Evolutionary conservation across 371 early-diverging fungal genomes (phyloP).

Genomic region (Synchytrium microbalum): DNA sequence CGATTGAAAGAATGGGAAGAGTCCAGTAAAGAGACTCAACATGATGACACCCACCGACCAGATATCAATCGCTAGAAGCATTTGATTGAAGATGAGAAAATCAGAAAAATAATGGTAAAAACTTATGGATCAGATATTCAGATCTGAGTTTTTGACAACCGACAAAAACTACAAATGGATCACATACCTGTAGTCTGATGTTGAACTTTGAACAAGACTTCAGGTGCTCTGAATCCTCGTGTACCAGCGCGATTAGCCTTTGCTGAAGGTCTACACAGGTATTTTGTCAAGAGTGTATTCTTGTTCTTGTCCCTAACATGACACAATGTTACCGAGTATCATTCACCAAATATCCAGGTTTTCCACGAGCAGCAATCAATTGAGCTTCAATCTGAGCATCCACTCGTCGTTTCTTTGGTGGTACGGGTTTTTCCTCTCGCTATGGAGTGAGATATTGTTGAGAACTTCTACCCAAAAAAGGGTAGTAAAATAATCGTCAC

Average conservation of each 20-base stretch:
- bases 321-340: constrained; percentile 5
- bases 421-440: not conserved
- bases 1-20: constrained; percentile 92
- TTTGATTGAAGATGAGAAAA: constrained; percentile 10
- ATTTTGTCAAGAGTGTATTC: not conserved
- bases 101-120: too few species aligned
- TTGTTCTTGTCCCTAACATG: not conserved
- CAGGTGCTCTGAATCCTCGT: constrained; percentile 96
- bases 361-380: constrained; percentile 2
- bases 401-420: not conserved
- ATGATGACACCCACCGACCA: constrained; percentile 97
- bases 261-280: constrained; percentile 49
- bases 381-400: not conserved
- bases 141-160: constrained; percentile 1
- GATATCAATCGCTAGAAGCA: constrained; percentile 66
- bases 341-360: not conserved
- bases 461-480: not conserved
- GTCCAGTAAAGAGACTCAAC: constrained; percentile 66
- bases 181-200: constrained; percentile 71
- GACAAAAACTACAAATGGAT: not conserved
- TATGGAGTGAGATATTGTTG: not conserved
- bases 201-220: constrained; percentile 81
- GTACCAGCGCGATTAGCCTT: constrained; percentile 96
- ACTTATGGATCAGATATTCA: not conserved
- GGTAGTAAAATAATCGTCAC: not conserved